Conservation (phyloP, 352 stramenopile species). For the Globisporangium apiculatum region DNA sequence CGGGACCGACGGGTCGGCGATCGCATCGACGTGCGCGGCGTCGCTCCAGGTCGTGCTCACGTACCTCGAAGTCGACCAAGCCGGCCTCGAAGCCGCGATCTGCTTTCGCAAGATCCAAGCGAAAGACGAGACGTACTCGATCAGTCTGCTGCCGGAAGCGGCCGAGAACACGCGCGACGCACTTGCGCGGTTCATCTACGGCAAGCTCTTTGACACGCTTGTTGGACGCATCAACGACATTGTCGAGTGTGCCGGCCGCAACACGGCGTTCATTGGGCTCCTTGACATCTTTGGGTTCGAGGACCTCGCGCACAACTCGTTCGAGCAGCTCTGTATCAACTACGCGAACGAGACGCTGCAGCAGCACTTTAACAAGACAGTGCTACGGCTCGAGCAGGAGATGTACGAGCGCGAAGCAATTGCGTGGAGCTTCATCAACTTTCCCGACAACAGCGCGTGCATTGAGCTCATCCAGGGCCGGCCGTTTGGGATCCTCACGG, state of each 20-base stretch:
- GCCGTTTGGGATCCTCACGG: conserved; percentile 76
- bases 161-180: conserved; percentile 90
- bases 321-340: conserved; percentile 95
- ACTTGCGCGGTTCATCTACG: conserved; percentile 93
- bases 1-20: conserved; percentile 63
- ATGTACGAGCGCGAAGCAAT: conserved; percentile 87
- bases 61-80: conserved; percentile 85
- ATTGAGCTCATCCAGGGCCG: conserved; percentile 88
- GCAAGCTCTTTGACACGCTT: conserved; percentile 91
- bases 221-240: conserved; percentile 85
- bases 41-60: conserved; percentile 78
- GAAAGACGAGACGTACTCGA: conserved; percentile 86
- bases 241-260: conserved; percentile 47
- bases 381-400: conserved; percentile 84
- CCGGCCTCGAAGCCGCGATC: conserved; percentile 85
- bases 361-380: conserved; percentile 89
- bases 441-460: conserved; percentile 85
- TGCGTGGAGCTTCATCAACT: conserved; percentile 87
- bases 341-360: conserved; percentile 92
- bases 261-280: conserved; percentile 64
- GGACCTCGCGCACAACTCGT: conserved; percentile 87
- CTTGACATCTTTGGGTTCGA: conserved; percentile 89
- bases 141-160: conserved; percentile 54
- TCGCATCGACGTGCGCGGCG: conserved; percentile 35
- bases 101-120: conserved; percentile 92